phyloP scores from a whole-genome alignment of 2,329 filamentous ascomycete genomes.

The Sporothrix euskadiensis region DNA sequence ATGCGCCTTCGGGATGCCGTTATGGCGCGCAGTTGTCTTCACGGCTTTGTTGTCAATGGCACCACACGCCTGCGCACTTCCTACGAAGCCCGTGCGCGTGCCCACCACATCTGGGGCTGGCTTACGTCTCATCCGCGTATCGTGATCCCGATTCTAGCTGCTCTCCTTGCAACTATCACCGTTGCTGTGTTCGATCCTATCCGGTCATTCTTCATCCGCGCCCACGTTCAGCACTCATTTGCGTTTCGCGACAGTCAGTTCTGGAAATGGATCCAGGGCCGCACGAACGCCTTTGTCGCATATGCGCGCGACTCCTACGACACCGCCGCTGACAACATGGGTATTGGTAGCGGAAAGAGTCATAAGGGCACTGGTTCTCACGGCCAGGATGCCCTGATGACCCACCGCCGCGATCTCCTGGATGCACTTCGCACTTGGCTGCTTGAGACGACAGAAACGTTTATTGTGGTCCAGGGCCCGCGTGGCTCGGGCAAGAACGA shows the following conservation, averaged over 20 bases:
- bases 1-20: slow-evolving; percentile 71
- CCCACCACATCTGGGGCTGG: slow-evolving; percentile 84
- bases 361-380: slow-evolving; percentile 33
- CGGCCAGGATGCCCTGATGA: slow-evolving; percentile 79
- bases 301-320: slow-evolving; percentile 48
- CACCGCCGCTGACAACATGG: slow-evolving; percentile 58
- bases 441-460: slow-evolving; percentile 84
- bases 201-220: slow-evolving; percentile 86
- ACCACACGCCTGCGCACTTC: slow-evolving; percentile 71
- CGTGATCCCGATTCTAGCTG: slow-evolving; percentile 79
- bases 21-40: slow-evolving; percentile 89
- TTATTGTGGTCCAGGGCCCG: slow-evolving; percentile 90
- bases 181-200: slow-evolving; percentile 93
- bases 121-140: slow-evolving; percentile 81
- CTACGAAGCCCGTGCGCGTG: slow-evolving; percentile 77
- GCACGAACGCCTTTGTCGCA: slow-evolving; percentile 65
- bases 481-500: slow-evolving; percentile 89
- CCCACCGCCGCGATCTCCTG: slow-evolving; percentile 79
- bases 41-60: slow-evolving; percentile 70
- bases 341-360: slow-evolving; percentile 55
- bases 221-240: slow-evolving; percentile 77
- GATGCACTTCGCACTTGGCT: slow-evolving; percentile 82
- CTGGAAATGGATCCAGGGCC: slow-evolving; percentile 78
- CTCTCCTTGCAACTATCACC: slow-evolving; percentile 76
- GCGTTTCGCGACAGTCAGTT: slow-evolving; percentile 71